phyloP scores from a whole-genome alignment of 208 protist species.

The Trypanosoma platydactyli region DNA sequence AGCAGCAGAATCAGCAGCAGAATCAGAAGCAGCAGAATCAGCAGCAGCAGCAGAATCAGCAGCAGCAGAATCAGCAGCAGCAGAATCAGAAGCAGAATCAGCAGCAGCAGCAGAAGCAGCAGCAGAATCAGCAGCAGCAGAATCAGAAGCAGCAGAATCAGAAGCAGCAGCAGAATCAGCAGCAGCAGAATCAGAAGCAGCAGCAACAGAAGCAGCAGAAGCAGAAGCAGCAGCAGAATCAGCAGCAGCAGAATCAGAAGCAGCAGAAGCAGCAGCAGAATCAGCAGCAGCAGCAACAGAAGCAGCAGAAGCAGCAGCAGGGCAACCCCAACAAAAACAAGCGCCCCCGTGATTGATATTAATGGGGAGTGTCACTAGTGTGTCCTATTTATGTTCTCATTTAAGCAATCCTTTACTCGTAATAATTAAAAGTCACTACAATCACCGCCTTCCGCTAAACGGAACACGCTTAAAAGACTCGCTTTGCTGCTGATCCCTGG shows the following conservation, averaged over 20 bases:
- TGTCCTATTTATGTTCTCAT: too few species aligned
- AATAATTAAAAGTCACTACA: too few species aligned
- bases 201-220: background rate
- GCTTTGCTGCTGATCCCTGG: too few species aligned
- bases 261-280: background rate
- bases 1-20: conserved; percentile 7
- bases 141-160: conserved; percentile 2
- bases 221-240: conserved; percentile 4
- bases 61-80: background rate
- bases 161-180: background rate
- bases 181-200: background rate
- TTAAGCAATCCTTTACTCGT: too few species aligned
- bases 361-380: too few species aligned
- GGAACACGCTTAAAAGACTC: too few species aligned
- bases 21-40: conserved; percentile 7
- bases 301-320: background rate
- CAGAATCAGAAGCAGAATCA: background rate
- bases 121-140: background rate
- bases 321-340: background rate
- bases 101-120: background rate
- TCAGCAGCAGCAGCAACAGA: background rate
- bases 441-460: too few species aligned
- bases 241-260: background rate
- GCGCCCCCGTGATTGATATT: too few species aligned
- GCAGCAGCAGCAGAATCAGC: background rate